These are phyloP conservation scores for Pichia californica DNA, from an alignment of 805 yeast genomes.

Conservation along the genomic window DNA sequence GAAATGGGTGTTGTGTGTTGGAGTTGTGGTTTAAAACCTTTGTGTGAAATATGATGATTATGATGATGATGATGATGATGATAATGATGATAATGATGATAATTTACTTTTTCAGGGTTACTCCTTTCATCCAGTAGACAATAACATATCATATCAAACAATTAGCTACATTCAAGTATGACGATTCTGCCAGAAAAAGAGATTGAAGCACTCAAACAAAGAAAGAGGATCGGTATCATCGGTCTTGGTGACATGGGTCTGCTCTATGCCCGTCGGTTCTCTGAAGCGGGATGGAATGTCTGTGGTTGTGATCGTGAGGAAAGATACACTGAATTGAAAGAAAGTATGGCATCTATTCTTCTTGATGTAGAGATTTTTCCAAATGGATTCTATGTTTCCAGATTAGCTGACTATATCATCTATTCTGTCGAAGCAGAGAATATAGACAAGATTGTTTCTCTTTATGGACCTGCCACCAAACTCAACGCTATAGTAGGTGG, in stretches of 20 bases:
- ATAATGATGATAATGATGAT: no score
- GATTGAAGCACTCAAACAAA: conserved; percentile 16
- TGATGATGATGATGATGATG: no score
- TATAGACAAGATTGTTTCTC: conserved; percentile 60
- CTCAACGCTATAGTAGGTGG: conserved; percentile 94
- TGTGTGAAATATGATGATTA: no score
- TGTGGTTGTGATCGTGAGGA: conserved; percentile 85
- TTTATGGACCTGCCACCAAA: conserved; percentile 85
- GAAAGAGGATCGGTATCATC: conserved; percentile 75
- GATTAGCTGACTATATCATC: conserved; percentile 74
- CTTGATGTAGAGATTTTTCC: conserved; percentile 46
- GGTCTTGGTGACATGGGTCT: conserved; percentile 98
- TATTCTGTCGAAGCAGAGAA: conserved; percentile 93
- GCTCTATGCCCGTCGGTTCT: conserved; percentile 72
- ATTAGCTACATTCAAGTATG: no score
- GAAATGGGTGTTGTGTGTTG: no score
- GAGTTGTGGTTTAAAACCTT: no score
- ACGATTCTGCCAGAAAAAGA: conserved; percentile 13
- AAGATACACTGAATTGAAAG: conserved; percentile 39
- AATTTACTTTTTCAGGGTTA: no score
- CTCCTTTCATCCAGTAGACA: no score
- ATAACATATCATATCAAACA: no score
- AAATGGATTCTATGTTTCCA: conserved; percentile 81
- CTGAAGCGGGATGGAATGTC: conserved; percentile 83
- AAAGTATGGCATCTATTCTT: conserved; percentile 13